phyloP scores from a whole-genome alignment of 2,329 filamentous ascomycete genomes.

The Claviceps sp. region DNA sequence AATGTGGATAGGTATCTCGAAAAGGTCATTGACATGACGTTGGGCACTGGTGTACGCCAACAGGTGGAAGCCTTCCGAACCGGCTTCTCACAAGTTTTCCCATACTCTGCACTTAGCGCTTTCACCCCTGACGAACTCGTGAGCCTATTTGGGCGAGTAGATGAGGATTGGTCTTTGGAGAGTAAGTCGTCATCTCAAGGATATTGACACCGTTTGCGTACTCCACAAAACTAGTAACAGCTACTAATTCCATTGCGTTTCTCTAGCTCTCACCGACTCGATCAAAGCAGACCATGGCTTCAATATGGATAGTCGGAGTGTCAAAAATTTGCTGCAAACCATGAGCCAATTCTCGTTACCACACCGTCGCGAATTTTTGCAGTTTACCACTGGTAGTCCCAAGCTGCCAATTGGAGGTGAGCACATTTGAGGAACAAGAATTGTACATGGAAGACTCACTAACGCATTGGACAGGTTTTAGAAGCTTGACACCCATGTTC shows the following conservation, averaged over 20 bases:
- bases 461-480: conserved; percentile 58
- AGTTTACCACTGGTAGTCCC: conserved; percentile 95
- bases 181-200: conserved; percentile 45
- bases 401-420: conserved; percentile 95
- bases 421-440: conserved; percentile 14
- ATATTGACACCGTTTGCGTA: too few relatives aligned
- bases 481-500: conserved; percentile 93
- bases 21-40: conserved; percentile 78
- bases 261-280: conserved; percentile 78
- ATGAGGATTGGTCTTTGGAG: conserved; percentile 96
- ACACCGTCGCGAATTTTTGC: conserved; percentile 82
- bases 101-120: conserved; percentile 78
- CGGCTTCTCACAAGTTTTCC: conserved; percentile 93
- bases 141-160: conserved; percentile 79
- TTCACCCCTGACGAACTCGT: conserved; percentile 94
- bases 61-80: conserved; percentile 84
- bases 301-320: conserved; percentile 95
- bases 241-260: neutral
- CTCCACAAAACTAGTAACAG: neutral
- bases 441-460: conserved; percentile 11
- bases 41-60: conserved; percentile 73
- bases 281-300: conserved; percentile 98
- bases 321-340: conserved; percentile 80
- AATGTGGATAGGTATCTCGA: conserved; percentile 87
- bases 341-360: conserved; percentile 75